These are phyloP conservation scores for Ustilago trichophora DNA, from an alignment of 1,284 basidiomycete genomes.

Conservation along the genomic window DNA sequence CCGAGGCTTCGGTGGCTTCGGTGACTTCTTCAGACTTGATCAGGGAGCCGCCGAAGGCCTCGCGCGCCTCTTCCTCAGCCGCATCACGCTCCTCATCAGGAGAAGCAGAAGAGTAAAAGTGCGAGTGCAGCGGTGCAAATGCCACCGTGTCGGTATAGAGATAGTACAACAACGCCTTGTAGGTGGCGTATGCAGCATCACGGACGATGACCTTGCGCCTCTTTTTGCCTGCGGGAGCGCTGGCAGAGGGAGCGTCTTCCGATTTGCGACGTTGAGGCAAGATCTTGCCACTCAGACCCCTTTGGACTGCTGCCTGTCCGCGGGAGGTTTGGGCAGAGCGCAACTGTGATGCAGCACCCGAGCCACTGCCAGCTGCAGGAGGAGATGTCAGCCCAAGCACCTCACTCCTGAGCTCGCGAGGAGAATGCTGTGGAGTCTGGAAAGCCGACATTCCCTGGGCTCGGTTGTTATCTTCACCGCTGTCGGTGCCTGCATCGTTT, in stretches of 20 bases:
- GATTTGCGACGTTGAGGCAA: constrained; percentile 22
- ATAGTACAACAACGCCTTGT: constrained; percentile 83
- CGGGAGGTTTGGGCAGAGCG: too few relatives aligned
- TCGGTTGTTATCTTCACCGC: constrained; percentile 29
- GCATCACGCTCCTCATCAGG: constrained; percentile 6
- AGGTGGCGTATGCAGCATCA: constrained; percentile 83
- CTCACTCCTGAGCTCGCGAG: constrained; percentile 16
- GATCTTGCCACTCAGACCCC: neutral
- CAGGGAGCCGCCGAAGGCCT: too few relatives aligned
- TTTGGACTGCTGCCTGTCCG: too few relatives aligned
- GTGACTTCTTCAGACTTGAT: too few relatives aligned
- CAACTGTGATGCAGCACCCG: too few relatives aligned
- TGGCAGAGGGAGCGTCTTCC: neutral
- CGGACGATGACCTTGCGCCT: constrained; percentile 70
- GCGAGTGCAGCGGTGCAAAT: constrained; percentile 82
- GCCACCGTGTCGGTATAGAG: constrained; percentile 84
- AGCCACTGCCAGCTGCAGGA: too few relatives aligned
- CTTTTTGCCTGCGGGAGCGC: constrained; percentile 22
- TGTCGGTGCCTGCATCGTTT: constrained; percentile 30
- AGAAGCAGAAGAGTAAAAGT: constrained; percentile 65
- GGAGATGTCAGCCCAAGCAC: constrained; percentile 3
- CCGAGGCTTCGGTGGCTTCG: too few relatives aligned
- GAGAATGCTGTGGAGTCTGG: constrained; percentile 39
- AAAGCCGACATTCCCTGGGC: constrained; percentile 37
- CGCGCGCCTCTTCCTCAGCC: too few relatives aligned